Conservation (phyloP, 2,329 filamentous ascomycete species). For the Cladosporium phlei region DNA sequence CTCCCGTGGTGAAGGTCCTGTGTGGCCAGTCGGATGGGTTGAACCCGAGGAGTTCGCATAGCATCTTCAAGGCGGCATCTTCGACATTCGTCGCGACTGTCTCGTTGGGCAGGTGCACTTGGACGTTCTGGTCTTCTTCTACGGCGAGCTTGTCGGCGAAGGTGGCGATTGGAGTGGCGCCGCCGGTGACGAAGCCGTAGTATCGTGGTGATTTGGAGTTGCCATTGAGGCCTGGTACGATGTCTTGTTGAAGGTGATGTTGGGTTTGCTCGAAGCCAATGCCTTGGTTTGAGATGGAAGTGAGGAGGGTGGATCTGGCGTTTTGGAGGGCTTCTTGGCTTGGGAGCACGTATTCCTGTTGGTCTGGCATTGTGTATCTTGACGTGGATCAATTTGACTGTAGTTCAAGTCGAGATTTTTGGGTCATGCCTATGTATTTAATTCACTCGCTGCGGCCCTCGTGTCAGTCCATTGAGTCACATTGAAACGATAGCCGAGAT, state of each 20-base stretch:
- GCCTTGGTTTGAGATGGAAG: slow-evolving; percentile 36
- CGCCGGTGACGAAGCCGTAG: slow-evolving; percentile 86
- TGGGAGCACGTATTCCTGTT: slow-evolving; percentile 26
- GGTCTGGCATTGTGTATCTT: not conserved
- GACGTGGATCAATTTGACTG: too few relatives aligned
- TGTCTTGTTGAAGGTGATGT: slow-evolving; percentile 42
- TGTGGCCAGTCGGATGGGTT: slow-evolving; percentile 59
- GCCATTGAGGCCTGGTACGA: slow-evolving; percentile 58
- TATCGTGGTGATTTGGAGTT: slow-evolving; percentile 64
- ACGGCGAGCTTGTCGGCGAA: slow-evolving; percentile 82
- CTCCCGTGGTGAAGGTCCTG: slow-evolving; percentile 72
- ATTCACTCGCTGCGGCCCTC: too few relatives aligned
- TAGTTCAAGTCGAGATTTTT: too few relatives aligned
- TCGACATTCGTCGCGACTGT: slow-evolving; percentile 74
- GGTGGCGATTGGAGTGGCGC: slow-evolving; percentile 70
- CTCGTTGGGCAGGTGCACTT: slow-evolving; percentile 74
- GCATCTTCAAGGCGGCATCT: slow-evolving; percentile 63
- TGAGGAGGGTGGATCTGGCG: slow-evolving; percentile 34
- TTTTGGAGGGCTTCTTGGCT: slow-evolving; percentile 25
- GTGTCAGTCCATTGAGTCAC: too few relatives aligned
- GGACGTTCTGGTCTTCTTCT: slow-evolving; percentile 75
- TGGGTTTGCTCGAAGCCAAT: slow-evolving; percentile 40
- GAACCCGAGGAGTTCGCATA: slow-evolving; percentile 63
- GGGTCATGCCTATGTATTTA: too few relatives aligned
- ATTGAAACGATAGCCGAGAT: too few relatives aligned